Evolutionary conservation across 306 rosid genomes (phyloP).

Genomic region (Rubus idaeus): DNA sequence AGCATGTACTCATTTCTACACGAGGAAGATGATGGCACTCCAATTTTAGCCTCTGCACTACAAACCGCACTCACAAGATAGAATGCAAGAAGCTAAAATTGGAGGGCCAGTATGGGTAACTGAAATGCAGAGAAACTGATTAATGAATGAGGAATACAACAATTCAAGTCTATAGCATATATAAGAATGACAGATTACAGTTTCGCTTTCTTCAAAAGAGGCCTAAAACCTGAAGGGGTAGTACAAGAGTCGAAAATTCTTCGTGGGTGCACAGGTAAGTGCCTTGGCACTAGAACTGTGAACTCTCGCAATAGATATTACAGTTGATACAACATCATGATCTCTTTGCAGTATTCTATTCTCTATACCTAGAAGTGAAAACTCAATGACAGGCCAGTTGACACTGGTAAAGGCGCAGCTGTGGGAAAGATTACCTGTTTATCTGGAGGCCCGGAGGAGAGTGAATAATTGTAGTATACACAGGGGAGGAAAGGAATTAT

Average conservation of each 20-base stretch:
- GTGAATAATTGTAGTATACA: slow-evolving; percentile 22
- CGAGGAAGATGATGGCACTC: not conserved
- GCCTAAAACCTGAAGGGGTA: not conserved
- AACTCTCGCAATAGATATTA: not conserved
- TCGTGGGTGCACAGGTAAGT: not conserved
- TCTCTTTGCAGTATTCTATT: slow-evolving; percentile 2
- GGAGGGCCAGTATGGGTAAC: not conserved
- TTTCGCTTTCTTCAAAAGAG: not conserved
- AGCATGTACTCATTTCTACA: too few species aligned
- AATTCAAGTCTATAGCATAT: not conserved
- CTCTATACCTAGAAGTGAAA: not conserved
- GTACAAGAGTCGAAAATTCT: not conserved
- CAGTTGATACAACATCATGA: slow-evolving; percentile 4
- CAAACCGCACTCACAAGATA: not conserved
- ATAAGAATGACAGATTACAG: slow-evolving; percentile 1
- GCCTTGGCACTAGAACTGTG: not conserved
- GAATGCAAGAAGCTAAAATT: not conserved
- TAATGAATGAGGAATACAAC: not conserved
- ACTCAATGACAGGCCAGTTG: slow-evolving; percentile 15
- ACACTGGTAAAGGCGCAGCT: slow-evolving; percentile 11
- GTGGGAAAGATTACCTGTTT: slow-evolving; percentile 7
- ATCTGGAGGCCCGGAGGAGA: slow-evolving; percentile 4
- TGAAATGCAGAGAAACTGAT: not conserved
- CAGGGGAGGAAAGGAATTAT: slow-evolving; percentile 13
- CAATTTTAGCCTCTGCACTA: not conserved